A percentile compares a stretch with the other conserved stretches of the same genome.
phyloP scores from a whole-genome alignment of 805 yeast genomes.

The Alloascoidea africana region DNA sequence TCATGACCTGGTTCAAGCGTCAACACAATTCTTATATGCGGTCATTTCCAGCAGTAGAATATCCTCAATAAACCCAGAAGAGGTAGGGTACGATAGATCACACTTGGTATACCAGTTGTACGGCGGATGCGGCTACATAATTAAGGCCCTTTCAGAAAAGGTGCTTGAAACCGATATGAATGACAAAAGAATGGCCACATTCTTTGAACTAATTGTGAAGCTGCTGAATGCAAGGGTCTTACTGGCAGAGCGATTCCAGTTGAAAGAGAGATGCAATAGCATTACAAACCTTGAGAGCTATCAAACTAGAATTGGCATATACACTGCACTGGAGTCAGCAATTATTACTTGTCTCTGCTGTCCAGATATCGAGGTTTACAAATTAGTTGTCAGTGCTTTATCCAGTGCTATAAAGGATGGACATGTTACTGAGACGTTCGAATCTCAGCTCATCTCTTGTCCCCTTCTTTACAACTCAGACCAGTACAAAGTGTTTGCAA shows the following conservation, averaged over 20 bases:
- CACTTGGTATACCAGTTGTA: background rate
- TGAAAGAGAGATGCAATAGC: slow-evolving; percentile 12
- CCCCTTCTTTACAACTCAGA: slow-evolving; percentile 18
- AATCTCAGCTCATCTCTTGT: slow-evolving; percentile 7
- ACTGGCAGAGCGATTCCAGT: slow-evolving; percentile 15
- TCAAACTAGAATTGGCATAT: slow-evolving; percentile 16
- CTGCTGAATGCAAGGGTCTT: slow-evolving; percentile 22
- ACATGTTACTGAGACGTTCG: slow-evolving; percentile 11
- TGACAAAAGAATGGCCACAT: slow-evolving; percentile 12
- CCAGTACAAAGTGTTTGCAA: slow-evolving; percentile 27
- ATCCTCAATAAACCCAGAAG: slow-evolving; percentile 4
- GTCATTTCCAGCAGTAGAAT: slow-evolving; percentile 7
- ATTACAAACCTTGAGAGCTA: slow-evolving; percentile 13
- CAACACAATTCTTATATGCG: background rate
- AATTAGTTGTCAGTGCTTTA: slow-evolving; percentile 27
- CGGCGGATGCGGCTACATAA: background rate
- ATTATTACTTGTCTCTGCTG: slow-evolving; percentile 35
- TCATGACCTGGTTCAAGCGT: background rate
- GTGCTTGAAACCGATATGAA: slow-evolving; percentile 3
- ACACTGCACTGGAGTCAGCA: slow-evolving; percentile 32
- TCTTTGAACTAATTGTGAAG: slow-evolving; percentile 22
- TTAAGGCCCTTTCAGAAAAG: slow-evolving; percentile 15
- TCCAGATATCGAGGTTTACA: slow-evolving; percentile 33
- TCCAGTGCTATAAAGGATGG: slow-evolving; percentile 14
- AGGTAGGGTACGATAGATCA: background rate